Base-by-base conservation (phyloP, 352 stramenopile genomes). In the Phytophthora colocasiae region DNA sequence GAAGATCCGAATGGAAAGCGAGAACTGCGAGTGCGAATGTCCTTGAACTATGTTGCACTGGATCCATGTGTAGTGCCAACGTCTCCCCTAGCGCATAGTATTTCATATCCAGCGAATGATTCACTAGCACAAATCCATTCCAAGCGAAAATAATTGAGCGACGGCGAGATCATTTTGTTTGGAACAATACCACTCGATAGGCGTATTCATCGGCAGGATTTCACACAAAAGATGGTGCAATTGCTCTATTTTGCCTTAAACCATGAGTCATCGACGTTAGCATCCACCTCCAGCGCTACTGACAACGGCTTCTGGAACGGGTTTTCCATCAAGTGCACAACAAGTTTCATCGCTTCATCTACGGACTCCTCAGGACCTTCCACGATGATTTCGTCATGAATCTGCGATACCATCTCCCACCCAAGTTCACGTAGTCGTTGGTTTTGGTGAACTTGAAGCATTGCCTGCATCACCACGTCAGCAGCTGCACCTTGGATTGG, bases 361-460 rank as follows among this genome's bases (percentile, higher is more conserved):
- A 93, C 92, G 3, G 86, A 97, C 66, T 99, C 97, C 63, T 99
- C 94, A 0, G 98, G 98, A 1, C 98, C 98, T 80, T 99, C 98
- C 19, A 99, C 80, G 61, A 99, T 99, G 34, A 99, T 97, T 80
- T 99, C 98, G 71, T 99, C 97, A 71, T 99, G 98, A 62, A 99
- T 98, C 76, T 99, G 97, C 58, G 99, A 96, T 17, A 99, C 80
- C 77, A 99, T 94, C 62, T 98, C 97, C 93, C 96, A 99, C 2
- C 98, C 98, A 3, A 99, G 81, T 63, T 92, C 70, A 34, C 93
- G 89, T 9, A 99, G 76, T 22, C 93, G 83, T 50, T 93, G 69
- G 68, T 96, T 96, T 14, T 95, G 75, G 64, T 99, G 97, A 26
- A 99, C 96, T 32, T 97, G 98, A 29, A 99, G 88, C 98, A 99